Evolutionary conservation across 257 asterid genomes (phyloP).

Genomic region (Thymus quinquecostatus): DNA sequence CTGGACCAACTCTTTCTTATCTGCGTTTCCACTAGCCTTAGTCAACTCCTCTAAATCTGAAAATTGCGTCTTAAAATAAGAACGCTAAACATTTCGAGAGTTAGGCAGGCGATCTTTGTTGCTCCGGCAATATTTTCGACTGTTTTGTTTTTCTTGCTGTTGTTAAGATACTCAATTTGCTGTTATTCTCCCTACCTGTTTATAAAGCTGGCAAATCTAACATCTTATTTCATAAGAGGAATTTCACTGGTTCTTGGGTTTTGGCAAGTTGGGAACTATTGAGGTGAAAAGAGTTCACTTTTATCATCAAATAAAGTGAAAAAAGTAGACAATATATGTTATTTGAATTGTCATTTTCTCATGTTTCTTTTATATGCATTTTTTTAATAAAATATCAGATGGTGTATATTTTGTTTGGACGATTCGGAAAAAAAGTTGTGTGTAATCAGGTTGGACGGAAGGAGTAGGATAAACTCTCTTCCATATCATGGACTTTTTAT

Average conservation of each 20-base stretch:
- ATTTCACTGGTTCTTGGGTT: not conserved
- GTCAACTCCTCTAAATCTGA: not conserved
- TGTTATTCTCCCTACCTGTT: not conserved
- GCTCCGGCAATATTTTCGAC: not conserved
- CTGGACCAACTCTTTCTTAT: not conserved
- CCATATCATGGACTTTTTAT: too few species aligned
- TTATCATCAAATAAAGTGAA: not conserved
- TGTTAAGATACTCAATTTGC: not conserved
- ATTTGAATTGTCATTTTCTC: not conserved
- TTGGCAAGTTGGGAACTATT: too few species aligned
- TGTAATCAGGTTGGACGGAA: too few species aligned
- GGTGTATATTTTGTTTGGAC: too few species aligned
- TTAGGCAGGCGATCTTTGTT: conserved; percentile 11
- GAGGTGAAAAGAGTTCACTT: not conserved
- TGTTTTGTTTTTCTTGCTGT: not conserved
- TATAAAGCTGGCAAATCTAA: not conserved
- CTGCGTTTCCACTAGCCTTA: not conserved
- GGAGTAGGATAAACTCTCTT: too few species aligned
- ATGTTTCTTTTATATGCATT: not conserved
- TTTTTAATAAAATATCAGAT: too few species aligned
- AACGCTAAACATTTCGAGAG: not conserved
- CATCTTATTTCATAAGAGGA: not conserved
- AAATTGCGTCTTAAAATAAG: not conserved
- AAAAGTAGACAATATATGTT: too few species aligned
- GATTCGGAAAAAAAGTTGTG: too few species aligned